These are phyloP conservation scores for Diversispora epigaea DNA, from an alignment of 192 early-diverging fungal species.

Conservation along the genomic window DNA sequence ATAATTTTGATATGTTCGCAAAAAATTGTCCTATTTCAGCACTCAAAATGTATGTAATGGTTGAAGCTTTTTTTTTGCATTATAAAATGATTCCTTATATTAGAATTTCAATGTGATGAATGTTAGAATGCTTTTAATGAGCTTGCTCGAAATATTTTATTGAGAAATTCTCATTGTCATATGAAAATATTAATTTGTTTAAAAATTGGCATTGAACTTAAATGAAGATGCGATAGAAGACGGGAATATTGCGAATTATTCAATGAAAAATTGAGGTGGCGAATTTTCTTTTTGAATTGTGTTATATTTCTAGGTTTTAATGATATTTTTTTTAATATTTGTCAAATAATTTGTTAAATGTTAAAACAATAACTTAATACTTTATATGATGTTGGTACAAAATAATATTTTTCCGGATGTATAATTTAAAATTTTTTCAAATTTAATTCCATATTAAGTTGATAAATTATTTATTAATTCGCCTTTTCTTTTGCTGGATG, in stretches of 20 bases:
- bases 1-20: conserved; percentile 92
- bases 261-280: conserved; percentile 49
- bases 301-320: not conserved
- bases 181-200: conserved; percentile 58
- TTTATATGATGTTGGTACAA: too few species aligned
- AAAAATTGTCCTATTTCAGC: conserved; percentile 81
- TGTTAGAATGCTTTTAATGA: conserved; percentile 76
- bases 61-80: not conserved
- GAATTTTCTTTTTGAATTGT: too few species aligned
- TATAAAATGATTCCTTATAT: not conserved
- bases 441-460: too few species aligned
- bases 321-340: not conserved
- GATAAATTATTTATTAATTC: too few species aligned
- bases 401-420: too few species aligned
- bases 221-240: conserved; percentile 19
- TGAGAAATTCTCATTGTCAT: conserved; percentile 86
- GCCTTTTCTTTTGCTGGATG: too few species aligned
- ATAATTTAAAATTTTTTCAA: too few species aligned
- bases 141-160: conserved; percentile 93
- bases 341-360: too few species aligned
- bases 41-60: conserved; percentile 61
- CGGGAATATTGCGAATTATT: conserved; percentile 44
- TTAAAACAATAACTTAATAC: too few species aligned
- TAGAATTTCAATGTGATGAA: not conserved
- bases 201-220: conserved; percentile 45